Conservation (phyloP, 306 rosid species). For the Ormosia emarginata region DNA sequence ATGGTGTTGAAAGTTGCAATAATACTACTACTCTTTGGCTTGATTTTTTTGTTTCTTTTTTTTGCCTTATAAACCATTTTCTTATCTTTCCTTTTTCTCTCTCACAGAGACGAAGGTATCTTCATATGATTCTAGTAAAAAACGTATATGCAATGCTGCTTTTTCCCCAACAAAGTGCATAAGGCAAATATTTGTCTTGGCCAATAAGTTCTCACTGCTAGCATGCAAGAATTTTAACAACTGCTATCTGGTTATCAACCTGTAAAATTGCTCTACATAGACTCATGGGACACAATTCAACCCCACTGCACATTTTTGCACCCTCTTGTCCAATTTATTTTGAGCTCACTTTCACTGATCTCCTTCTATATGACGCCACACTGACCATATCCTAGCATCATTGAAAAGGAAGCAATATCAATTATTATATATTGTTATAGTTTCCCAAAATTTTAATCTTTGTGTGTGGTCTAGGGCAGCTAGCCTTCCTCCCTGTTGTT, state of each 20-base stretch:
- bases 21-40: conserved; percentile 29
- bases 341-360: not conserved
- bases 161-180: conserved; percentile 15
- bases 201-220: not conserved
- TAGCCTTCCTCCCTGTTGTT: not conserved
- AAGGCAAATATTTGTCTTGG: not conserved
- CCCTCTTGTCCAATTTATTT: not conserved
- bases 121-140: conserved; percentile 6
- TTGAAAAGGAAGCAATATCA: conserved; percentile 11
- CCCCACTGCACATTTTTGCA: not conserved
- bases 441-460: not conserved
- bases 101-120: not conserved
- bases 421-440: not conserved
- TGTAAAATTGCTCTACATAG: conserved; percentile 12
- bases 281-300: not conserved
- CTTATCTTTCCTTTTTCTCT: not conserved
- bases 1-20: conserved; percentile 22
- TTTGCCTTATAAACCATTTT: not conserved
- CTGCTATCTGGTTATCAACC: not conserved
- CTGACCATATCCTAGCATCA: conserved; percentile 34
- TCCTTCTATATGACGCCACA: conserved; percentile 15
- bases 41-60: not conserved
- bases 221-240: not conserved
- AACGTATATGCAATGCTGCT: not conserved
- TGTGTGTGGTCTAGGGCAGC: not conserved